A percentile compares a stretch with the other conserved stretches of the same genome.
phyloP scores from a whole-genome alignment of 192 early-diverging fungal species.

The Geranomyces michiganensis region DNA sequence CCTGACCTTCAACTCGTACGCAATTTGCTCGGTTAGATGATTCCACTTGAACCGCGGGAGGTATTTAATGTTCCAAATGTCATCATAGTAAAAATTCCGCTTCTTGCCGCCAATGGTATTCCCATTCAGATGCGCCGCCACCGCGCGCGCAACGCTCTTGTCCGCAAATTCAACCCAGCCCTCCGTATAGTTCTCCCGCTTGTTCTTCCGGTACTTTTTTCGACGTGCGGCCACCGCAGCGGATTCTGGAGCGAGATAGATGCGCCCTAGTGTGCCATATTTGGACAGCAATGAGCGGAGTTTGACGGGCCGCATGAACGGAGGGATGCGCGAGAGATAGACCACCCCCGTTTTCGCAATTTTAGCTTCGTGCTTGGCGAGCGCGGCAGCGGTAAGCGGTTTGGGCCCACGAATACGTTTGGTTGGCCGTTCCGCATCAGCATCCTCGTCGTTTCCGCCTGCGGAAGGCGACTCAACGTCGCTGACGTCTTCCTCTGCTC shows the following conservation, averaged over 20 bases:
- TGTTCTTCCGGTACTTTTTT: slow-evolving; percentile 86
- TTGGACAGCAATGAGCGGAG: slow-evolving; percentile 74
- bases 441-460: neutral
- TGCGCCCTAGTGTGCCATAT: slow-evolving; percentile 77
- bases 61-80: slow-evolving; percentile 97
- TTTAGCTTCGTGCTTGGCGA: slow-evolving; percentile 67
- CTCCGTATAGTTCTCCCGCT: slow-evolving; percentile 83
- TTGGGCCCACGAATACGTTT: slow-evolving; percentile 35
- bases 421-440: neutral
- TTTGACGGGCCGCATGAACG: slow-evolving; percentile 87
- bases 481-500: neutral
- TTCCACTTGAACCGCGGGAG: slow-evolving; percentile 96
- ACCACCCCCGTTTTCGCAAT: slow-evolving; percentile 81
- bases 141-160: slow-evolving; percentile 83
- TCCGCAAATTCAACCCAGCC: slow-evolving; percentile 98
- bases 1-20: slow-evolving; percentile 69
- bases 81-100: slow-evolving; percentile 84
- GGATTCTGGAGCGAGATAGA: slow-evolving; percentile 89
- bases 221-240: slow-evolving; percentile 73
- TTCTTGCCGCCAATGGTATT: slow-evolving; percentile 86
- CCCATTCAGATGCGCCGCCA: slow-evolving; percentile 79
- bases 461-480: neutral
- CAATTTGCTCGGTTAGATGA: slow-evolving; percentile 90
- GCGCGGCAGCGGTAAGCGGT: slow-evolving; percentile 60
- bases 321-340: slow-evolving; percentile 90